Evolutionary conservation across 371 early-diverging fungal species (phyloP).

Genomic region (Pancytospora philotis): DNA sequence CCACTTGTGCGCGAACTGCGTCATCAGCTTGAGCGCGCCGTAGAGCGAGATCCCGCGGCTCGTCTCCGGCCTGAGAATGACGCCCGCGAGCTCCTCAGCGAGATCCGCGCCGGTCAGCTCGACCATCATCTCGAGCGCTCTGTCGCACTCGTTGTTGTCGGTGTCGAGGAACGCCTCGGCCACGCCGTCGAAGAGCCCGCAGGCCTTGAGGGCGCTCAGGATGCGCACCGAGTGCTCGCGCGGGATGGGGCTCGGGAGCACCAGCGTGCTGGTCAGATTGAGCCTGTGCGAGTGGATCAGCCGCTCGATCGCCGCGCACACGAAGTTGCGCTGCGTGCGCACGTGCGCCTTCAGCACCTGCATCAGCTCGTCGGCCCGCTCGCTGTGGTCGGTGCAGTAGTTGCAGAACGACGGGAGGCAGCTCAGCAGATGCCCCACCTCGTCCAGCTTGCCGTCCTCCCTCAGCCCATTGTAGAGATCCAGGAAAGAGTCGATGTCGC

Average conservation of each 20-base stretch:
- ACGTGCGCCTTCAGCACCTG: neutral
- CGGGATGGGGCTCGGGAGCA: slow-evolving; percentile 7
- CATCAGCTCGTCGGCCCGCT: neutral
- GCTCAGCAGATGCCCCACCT: neutral
- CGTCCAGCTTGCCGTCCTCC: neutral
- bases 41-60: neutral
- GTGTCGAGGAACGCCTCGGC: neutral
- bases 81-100: neutral
- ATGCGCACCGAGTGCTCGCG: slow-evolving; percentile 5
- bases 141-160: slow-evolving; percentile 11
- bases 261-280: slow-evolving; percentile 1
- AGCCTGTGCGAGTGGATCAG: slow-evolving; percentile 5
- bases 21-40: slow-evolving; percentile 20
- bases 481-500: neutral
- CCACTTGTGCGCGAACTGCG: slow-evolving; percentile 8
- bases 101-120: slow-evolving; percentile 1
- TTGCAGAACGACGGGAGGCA: slow-evolving; percentile 10
- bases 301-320: neutral
- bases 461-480: neutral
- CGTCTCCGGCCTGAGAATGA: neutral
- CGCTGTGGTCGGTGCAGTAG: slow-evolving; percentile 16
- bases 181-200: neutral
- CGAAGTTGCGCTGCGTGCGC: neutral
- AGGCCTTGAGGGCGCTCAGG: neutral
- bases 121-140: slow-evolving; percentile 6